phyloP scores from a whole-genome alignment of 805 yeast genomes.

The Candida krabiensis region DNA sequence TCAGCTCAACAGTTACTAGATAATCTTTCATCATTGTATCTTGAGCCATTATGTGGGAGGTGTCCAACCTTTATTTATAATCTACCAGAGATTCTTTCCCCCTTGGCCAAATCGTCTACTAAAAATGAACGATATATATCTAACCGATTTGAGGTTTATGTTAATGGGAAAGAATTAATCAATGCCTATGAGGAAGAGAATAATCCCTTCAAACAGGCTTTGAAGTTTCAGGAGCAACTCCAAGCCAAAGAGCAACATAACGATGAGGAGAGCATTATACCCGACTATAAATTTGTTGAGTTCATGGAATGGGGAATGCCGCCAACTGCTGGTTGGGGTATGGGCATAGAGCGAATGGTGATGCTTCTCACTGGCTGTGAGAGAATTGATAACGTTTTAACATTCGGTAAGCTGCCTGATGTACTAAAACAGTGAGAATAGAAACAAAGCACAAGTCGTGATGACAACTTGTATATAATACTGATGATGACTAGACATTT shows the following conservation, averaged over 20 bases:
- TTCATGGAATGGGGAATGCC: slow-evolving; percentile 93
- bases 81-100: slow-evolving; percentile 85
- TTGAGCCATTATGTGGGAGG: slow-evolving; percentile 62
- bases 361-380: slow-evolving; percentile 69
- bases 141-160: slow-evolving; percentile 80
- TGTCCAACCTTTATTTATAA: slow-evolving; percentile 74
- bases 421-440: slow-evolving; percentile 56
- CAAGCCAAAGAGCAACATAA: slow-evolving; percentile 42
- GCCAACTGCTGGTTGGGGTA: slow-evolving; percentile 98
- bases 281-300: slow-evolving; percentile 70
- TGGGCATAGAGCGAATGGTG: slow-evolving; percentile 86
- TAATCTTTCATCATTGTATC: slow-evolving; percentile 52
- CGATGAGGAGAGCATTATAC: slow-evolving; percentile 64
- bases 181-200: slow-evolving; percentile 98
- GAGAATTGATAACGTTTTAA: slow-evolving; percentile 72
- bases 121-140: slow-evolving; percentile 45
- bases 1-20: slow-evolving; percentile 67
- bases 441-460: too few relatives aligned
- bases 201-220: slow-evolving; percentile 68
- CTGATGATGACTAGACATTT: too few relatives aligned
- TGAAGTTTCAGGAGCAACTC: slow-evolving; percentile 64
- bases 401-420: slow-evolving; percentile 74
- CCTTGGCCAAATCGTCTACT: slow-evolving; percentile 73
- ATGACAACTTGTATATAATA: too few relatives aligned
- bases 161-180: slow-evolving; percentile 75